A percentile compares a stretch with the other conserved stretches of the same genome.
phyloP scores from a whole-genome alignment of 495 filamentous ascomycete genomes.

The Articulospora tetracladia region DNA sequence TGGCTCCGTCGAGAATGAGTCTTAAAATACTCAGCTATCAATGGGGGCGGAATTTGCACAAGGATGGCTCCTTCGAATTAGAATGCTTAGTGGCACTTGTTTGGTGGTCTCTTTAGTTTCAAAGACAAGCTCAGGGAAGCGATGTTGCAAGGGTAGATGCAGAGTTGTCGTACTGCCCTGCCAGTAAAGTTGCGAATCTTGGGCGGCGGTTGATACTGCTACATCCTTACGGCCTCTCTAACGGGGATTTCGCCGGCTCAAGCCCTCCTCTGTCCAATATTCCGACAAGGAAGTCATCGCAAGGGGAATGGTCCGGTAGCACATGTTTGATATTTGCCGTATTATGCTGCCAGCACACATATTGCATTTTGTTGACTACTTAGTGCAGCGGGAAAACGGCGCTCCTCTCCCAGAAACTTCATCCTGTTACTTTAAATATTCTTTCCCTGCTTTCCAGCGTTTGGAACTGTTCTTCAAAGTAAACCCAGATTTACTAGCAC shows the following conservation, averaged over 20 bases:
- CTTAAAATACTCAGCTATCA: no score
- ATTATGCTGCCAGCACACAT: neutral
- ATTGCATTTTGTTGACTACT: neutral
- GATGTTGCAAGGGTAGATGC: neutral
- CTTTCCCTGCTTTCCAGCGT: neutral
- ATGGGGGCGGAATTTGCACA: no score
- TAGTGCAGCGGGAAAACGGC: neutral
- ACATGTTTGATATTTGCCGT: neutral
- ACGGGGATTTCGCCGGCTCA: no score
- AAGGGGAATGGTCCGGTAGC: no score
- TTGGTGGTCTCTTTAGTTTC: neutral
- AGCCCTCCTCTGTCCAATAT: no score
- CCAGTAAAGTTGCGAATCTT: neutral
- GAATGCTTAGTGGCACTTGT: neutral
- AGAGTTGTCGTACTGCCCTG: neutral
- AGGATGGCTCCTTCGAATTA: neutral
- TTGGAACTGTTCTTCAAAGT: neutral
- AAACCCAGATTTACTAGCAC: neutral
- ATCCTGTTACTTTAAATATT: neutral
- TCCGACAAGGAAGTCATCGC: no score
- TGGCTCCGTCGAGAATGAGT: no score
- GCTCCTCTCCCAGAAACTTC: neutral
- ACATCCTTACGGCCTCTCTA: no score
- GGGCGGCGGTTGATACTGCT: neutral
- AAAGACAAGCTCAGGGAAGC: neutral